Base-by-base conservation (phyloP, 805 yeast genomes). In the Wickerhamiella slavikovae region DNA sequence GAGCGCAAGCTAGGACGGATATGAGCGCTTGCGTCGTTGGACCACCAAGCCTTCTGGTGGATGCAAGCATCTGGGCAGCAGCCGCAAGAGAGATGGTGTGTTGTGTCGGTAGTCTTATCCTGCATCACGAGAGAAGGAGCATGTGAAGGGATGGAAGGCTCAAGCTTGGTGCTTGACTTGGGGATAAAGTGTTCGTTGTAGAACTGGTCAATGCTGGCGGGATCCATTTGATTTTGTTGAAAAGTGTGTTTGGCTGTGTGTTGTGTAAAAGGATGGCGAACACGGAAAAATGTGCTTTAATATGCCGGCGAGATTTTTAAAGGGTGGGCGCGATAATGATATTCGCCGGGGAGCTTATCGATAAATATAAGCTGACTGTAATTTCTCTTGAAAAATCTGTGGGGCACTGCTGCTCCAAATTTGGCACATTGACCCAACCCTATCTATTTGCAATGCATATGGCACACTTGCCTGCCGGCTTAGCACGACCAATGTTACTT, bases 51-150 rank as follows among this genome's bases (percentile, higher is more conserved):
- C 24, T 47, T 44, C 24, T 51, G 47, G 28, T 47, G 51, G 31
- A 55, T 50, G 40, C 61, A 55, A 17, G 53, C 46, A 27, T 53
- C 55, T 21, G 52, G 54, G 35, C 54, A 41, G 49, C 60, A 55
- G 20, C 61, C 61, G 37, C 61, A 56, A n/a, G 39, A 25, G 33
- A 51, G 44, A 22, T 57, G 59, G 33, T 56, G 60, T 3, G 59
- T 51, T 16, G 60, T 51, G 44, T 67, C 72, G 10, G 69, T 64
- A 39, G 60, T 62, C 31, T 52, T 49, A 46, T 66, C 73, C 44
- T 64, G 69, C 48, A 67, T 65, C 30, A 67, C 64, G 31, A 67
- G 49, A 30, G 71, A 62, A 3, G 73, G 73, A 34, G 64, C 72
- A 44, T 64, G 64, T 22, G 48, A 44, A 13, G 72, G 71, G 7